Evolutionary conservation across 192 early-diverging fungal genomes (phyloP), one percentile per base, ranked within the genome.

Genomic region (Cetraspora pellucida): DNA sequence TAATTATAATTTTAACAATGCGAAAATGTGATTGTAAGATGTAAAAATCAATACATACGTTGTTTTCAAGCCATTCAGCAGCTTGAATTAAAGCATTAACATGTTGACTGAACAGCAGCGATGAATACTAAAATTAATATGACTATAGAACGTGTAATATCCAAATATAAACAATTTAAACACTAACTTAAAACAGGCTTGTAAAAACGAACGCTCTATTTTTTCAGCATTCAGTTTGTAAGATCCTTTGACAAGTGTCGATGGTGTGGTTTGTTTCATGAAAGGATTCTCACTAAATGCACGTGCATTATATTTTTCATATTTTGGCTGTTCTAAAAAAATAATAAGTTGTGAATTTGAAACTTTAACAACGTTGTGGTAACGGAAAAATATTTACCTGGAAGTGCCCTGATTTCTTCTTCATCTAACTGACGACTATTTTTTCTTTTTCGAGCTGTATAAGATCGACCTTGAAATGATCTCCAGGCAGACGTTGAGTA

Each of bases 281-380:
- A 61, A 61, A 28, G 59, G 59, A 21, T 61, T 61, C 28, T 61
- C 59, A 10, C 25, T 61, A 61, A 61, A 61, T 25, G 59, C 59
- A 61, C 28, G 59, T 27, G 25, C 59, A 21, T 61, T 61, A 25
- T 61, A 61, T 28, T 61, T 61, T 16, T 3, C 59, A 61, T 28
- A 61, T 1, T 30, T 61, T 1, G 59, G 27, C 17, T 61, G 59
- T 30, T 61, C 59, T 61, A 61, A 14, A 61, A 30, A 37, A 37
- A 7, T 37, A 5, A 16, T 60, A 21, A 5, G n/a, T 58, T 21
- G 14, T 28, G n/a, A 58, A 61, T 61, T 61, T 7, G 10, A 61
- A 25, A 2, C 11, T 61, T 60, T 16, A 30, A 16, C 11, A 16
- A 30, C 28, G 27, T 16, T 37, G 37, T 37, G 4, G 25, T 17